These are phyloP conservation scores for Termitomyces sp. DNA, from an alignment of 768 basidiomycete genomes.

Conservation along the genomic window DNA sequence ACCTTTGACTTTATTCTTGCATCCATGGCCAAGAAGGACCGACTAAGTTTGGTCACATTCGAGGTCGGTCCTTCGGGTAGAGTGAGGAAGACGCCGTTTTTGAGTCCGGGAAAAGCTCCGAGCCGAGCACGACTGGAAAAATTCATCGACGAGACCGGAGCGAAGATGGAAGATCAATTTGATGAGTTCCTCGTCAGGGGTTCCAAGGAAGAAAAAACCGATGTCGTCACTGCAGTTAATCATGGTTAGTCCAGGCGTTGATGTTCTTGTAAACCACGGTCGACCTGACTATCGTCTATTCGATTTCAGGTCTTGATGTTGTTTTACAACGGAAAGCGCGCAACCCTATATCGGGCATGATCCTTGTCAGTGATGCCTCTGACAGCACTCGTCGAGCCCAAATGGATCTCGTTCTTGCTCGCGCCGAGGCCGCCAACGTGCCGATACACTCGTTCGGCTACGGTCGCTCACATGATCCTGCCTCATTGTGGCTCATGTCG, in stretches of 20 bases:
- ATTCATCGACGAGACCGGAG: constrained; percentile 73
- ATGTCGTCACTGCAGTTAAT: constrained; percentile 98
- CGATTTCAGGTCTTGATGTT: constrained; percentile 71
- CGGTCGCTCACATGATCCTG: constrained; percentile 94
- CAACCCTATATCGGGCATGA: constrained; percentile 87
- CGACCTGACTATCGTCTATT: constrained; percentile 4
- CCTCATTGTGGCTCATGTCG: constrained; percentile 97
- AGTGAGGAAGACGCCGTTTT: constrained; percentile 92
- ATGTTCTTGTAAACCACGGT: neutral
- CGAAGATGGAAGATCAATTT: constrained; percentile 32
- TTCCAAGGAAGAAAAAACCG: constrained; percentile 89
- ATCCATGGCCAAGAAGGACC: constrained; percentile 70
- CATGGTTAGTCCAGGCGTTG: constrained; percentile 48
- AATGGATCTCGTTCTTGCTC: constrained; percentile 97
- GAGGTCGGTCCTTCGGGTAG: constrained; percentile 80
- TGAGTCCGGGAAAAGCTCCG: constrained; percentile 62
- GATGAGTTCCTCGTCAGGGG: constrained; percentile 62
- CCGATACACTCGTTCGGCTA: constrained; percentile 98
- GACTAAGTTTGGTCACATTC: constrained; percentile 88
- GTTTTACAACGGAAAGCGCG: constrained; percentile 91
- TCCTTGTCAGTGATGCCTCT: constrained; percentile 88
- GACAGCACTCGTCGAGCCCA: constrained; percentile 92
- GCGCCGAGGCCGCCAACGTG: constrained; percentile 93
- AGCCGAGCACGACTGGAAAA: constrained; percentile 66
- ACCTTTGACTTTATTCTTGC: constrained; percentile 85